These are phyloP conservation scores for Hirschfeldia incana DNA, from an alignment of 345 rosid species.

Conservation along the genomic window DNA sequence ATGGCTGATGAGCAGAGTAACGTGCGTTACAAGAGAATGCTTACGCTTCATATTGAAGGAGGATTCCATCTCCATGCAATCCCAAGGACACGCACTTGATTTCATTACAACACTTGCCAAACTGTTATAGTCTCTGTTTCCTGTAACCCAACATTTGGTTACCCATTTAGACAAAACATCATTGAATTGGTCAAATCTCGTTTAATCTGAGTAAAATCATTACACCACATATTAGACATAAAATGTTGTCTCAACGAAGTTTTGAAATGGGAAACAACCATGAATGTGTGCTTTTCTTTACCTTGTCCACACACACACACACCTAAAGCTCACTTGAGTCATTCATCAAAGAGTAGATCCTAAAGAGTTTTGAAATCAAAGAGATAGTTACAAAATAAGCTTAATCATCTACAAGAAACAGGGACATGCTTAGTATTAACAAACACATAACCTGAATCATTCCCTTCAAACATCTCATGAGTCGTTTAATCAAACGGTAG, in stretches of 20 bases:
- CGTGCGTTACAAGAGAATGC: constrained; percentile 57
- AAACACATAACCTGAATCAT: too few relatives aligned
- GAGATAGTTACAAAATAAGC: too few relatives aligned
- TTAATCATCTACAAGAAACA: too few relatives aligned
- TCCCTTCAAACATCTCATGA: too few relatives aligned
- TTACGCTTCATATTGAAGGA: constrained; percentile 65
- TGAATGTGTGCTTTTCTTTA: neutral
- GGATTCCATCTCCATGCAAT: constrained; percentile 54
- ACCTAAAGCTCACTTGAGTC: neutral
- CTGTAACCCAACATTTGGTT: neutral
- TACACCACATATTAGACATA: constrained; percentile 1
- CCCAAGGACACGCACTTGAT: constrained; percentile 39
- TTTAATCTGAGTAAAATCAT: neutral
- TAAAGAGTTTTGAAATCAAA: too few relatives aligned
- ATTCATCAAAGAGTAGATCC: too few relatives aligned
- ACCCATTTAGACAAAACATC: neutral
- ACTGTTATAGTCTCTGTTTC: neutral
- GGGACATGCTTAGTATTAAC: too few relatives aligned
- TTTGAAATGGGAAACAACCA: constrained; percentile 17
- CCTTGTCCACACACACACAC: neutral
- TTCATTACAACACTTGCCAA: neutral
- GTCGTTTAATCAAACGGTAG: too few relatives aligned
- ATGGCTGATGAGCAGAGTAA: constrained; percentile 47
- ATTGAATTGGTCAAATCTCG: neutral
- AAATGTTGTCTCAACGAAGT: constrained; percentile 14